Conservation (phyloP, 108 stramenopile species). For the Nitzschia sp. region DNA sequence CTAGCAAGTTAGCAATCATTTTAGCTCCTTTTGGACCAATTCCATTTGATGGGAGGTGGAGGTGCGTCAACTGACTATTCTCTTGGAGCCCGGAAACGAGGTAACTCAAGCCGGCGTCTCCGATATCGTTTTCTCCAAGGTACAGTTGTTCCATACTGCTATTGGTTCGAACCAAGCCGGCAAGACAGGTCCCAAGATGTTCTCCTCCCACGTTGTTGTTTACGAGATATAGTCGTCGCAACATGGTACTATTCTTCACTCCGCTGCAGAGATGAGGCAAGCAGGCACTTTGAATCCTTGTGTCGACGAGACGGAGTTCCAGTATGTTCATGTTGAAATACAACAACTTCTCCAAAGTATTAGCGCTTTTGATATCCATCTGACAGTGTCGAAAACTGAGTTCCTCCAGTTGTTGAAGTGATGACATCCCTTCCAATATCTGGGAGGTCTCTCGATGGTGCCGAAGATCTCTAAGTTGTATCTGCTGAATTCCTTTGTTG, state of each 20-base stretch:
- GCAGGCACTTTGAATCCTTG: not conserved
- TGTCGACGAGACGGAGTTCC: conserved; percentile 32
- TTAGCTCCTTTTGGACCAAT: not conserved
- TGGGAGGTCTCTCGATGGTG: conserved; percentile 14
- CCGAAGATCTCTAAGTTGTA: conserved; percentile 29
- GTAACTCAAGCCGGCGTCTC: conserved; percentile 16
- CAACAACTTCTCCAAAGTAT: not conserved
- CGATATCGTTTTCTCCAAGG: conserved; percentile 20
- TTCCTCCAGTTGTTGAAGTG: conserved; percentile 9
- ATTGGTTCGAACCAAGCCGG: not conserved
- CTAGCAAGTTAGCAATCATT: not conserved
- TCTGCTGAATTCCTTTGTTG: conserved; percentile 10
- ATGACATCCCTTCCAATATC: conserved; percentile 2
- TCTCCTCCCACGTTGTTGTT: conserved; percentile 13
- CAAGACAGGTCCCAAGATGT: conserved; percentile 1
- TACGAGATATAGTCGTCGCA: conserved; percentile 15
- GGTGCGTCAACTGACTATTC: not conserved
- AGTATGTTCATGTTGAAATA: not conserved
- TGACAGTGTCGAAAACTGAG: conserved; percentile 26
- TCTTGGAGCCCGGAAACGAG: not conserved
- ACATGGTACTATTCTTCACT: not conserved
- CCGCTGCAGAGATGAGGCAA: conserved; percentile 9
- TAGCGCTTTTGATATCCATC: conserved; percentile 9
- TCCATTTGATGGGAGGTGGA: conserved; percentile 1
- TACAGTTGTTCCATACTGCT: conserved; percentile 11